Evolutionary conservation across 83 land plant species (phyloP).

Genomic region (Picea engelmannii): DNA sequence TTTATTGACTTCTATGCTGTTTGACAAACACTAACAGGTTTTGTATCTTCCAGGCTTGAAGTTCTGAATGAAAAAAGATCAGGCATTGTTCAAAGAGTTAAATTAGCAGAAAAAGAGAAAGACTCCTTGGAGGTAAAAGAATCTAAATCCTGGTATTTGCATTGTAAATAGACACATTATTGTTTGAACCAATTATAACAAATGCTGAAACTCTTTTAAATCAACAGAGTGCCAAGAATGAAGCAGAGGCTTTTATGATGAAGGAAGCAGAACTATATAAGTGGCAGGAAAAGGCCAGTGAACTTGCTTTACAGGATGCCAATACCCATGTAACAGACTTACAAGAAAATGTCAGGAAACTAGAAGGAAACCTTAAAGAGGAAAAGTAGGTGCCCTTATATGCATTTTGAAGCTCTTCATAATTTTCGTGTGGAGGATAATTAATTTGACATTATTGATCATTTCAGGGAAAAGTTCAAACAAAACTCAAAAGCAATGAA

Average conservation of each 20-base stretch:
- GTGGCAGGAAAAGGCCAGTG: constrained; percentile 83
- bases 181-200: not conserved
- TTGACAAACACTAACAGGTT: not conserved
- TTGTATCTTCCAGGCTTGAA: constrained; percentile 63
- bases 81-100: constrained; percentile 92
- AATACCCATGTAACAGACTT: constrained; percentile 32
- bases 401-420: not conserved
- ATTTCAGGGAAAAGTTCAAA: constrained; percentile 69
- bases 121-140: constrained; percentile 78
- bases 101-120: constrained; percentile 95
- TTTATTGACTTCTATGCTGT: not conserved
- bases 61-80: constrained; percentile 79
- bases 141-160: not conserved
- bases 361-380: constrained; percentile 62
- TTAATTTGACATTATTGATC: not conserved
- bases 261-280: constrained; percentile 77
- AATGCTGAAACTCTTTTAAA: not conserved
- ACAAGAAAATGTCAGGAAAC: constrained; percentile 40
- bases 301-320: constrained; percentile 67
- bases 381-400: constrained; percentile 56
- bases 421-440: not conserved
- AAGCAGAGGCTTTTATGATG: constrained; percentile 92
- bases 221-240: constrained; percentile 84
- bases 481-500: constrained; percentile 56
- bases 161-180: not conserved